Evolutionary conservation across 371 early-diverging fungal genomes (phyloP).

Genomic region (Funneliformis caledonium): DNA sequence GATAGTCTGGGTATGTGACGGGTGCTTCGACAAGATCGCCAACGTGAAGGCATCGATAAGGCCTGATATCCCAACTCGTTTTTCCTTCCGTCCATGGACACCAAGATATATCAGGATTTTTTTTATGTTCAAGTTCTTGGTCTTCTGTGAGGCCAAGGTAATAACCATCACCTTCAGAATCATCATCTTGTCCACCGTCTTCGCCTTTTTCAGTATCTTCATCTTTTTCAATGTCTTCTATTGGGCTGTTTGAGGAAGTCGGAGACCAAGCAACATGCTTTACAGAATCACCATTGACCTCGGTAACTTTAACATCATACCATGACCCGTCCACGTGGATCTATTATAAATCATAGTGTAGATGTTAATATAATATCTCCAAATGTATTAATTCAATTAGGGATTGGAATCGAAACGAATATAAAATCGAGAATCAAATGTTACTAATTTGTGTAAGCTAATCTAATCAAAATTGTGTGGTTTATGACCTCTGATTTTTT

Average conservation of each 20-base stretch:
- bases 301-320: constrained; percentile 25
- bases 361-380: neutral
- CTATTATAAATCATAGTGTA: neutral
- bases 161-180: neutral
- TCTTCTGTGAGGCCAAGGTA: neutral
- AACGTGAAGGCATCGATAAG: constrained; percentile 20
- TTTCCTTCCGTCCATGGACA: neutral
- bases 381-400: no score
- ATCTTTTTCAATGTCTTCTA: neutral
- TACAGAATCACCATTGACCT: neutral
- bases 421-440: no score
- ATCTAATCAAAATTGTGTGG: no score
- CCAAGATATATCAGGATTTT: neutral
- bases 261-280: neutral
- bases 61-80: neutral
- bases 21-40: constrained; percentile 29
- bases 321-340: constrained; percentile 6
- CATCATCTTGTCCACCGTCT: no score
- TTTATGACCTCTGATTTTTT: no score
- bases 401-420: neutral
- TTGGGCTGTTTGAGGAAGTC: neutral
- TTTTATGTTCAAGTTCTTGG: neutral
- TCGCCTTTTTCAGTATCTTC: no score
- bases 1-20: constrained; percentile 22
- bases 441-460: no score